Evolutionary conservation across 176 grass and related monocot species (phyloP), one percentile per base, ranked within the genome.

Genomic region (Leersia perrieri): DNA sequence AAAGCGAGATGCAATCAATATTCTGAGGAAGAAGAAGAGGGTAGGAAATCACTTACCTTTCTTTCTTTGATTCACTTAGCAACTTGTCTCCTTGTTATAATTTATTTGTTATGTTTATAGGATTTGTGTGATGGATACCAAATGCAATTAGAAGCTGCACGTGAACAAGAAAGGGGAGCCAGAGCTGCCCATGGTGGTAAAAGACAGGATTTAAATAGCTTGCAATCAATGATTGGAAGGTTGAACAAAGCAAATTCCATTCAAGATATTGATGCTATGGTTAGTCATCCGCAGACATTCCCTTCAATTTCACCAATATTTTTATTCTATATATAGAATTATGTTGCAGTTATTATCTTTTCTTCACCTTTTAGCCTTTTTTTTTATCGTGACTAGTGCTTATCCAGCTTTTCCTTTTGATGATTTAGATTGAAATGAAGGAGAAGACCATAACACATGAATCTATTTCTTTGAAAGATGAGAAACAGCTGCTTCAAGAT

Each of bases 261-360:
- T 87, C 90, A 95, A 83, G 93, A 96, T 86, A 93, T 99, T 85
- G 91, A 99, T 82, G 84, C 86, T 26, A 64, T 83, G 93, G 97
- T 99, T 82, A 84, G 71, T 32, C 68, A 76, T 84, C 41, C 66
- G n/a, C n/a, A n/a, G n/a, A n/a, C n/a, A 68, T 68, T 68, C 10
- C n/a, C n/a, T n/a, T 68, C 33, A 23, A 38, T 38, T n/a, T n/a
- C n/a, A n/a, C n/a, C n/a, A n/a, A n/a, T n/a, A n/a, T 5, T 65
- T 68, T 38, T 38, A 9, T 66, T 66, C 18, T 35, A 36, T 67
- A 57, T 23, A n/a, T 57, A 57, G 8, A 57, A 23, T 57, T 57
- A 57, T 23, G 18, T 18, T 57, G 51, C 23, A 22, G 22, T 23
- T n/a, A n/a, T 57, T 36, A 11, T 68, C 22, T 35, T 68, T 68